Conservation (phyloP, 768 basidiomycete genomes). For the Rhizopogon sp. region DNA sequence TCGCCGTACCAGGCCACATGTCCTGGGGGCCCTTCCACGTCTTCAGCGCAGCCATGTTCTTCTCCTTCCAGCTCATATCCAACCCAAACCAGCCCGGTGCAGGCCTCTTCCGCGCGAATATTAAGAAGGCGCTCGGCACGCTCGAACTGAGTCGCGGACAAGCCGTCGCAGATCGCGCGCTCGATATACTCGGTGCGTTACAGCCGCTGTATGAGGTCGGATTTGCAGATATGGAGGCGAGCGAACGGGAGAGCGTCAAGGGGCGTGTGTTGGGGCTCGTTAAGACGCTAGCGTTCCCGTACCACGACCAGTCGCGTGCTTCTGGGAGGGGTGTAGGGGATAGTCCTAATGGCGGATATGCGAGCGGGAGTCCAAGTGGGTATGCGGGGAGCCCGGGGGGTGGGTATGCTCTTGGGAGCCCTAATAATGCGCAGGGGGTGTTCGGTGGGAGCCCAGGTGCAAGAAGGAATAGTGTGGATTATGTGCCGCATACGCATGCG, state of each 20-base stretch:
- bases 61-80: constrained; percentile 83
- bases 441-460: neutral
- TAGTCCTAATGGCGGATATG: constrained; percentile 41
- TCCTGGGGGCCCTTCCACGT: constrained; percentile 81
- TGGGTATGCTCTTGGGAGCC: constrained; percentile 1
- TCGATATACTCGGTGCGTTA: constrained; percentile 64
- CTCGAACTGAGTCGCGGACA: constrained; percentile 62
- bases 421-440: neutral
- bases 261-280: constrained; percentile 60
- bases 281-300: constrained; percentile 77
- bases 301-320: constrained; percentile 54
- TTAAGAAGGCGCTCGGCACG: constrained; percentile 61
- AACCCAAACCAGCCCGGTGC: constrained; percentile 79
- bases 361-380: constrained; percentile 54
- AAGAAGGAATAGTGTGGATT: neutral
- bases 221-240: constrained; percentile 43
- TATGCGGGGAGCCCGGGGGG: constrained; percentile 51
- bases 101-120: constrained; percentile 68
- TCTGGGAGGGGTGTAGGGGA: constrained; percentile 36
- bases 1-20: constrained; percentile 78
- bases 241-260: constrained; percentile 56
- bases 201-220: constrained; percentile 70
- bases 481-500: neutral
- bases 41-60: constrained; percentile 86
- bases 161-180: constrained; percentile 70